phyloP scores from a whole-genome alignment of 192 early-diverging fungal genomes.

The Coemansia sp. region DNA sequence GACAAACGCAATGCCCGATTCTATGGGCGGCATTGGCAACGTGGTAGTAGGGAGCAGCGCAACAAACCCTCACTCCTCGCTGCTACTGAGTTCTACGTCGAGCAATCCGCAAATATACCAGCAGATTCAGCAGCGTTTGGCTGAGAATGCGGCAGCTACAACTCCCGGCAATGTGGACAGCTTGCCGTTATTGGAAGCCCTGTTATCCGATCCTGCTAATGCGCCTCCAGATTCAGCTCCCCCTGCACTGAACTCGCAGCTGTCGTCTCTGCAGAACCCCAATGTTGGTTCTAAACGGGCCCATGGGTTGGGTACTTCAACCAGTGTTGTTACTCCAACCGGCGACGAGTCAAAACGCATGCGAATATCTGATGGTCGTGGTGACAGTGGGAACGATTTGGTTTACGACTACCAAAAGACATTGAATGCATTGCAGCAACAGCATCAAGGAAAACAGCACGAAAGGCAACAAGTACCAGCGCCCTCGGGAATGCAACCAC shows the following conservation, averaged over 20 bases:
- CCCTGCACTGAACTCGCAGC: slow-evolving; percentile 9
- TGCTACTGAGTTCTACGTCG: neutral
- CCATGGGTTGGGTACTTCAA: neutral
- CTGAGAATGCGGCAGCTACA: slow-evolving; percentile 16
- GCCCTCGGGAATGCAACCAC: slow-evolving; percentile 1
- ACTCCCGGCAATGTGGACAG: slow-evolving; percentile 7
- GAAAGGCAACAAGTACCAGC: neutral
- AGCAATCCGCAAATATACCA: neutral
- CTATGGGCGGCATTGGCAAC: neutral
- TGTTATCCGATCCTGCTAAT: slow-evolving; percentile 36
- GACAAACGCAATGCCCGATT: neutral
- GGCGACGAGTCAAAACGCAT: slow-evolving; percentile 25
- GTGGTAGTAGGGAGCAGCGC: neutral
- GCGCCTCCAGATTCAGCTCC: slow-evolving; percentile 30
- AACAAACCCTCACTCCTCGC: slow-evolving; percentile 12
- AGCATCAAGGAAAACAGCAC: slow-evolving; percentile 7
- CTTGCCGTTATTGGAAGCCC: slow-evolving; percentile 45
- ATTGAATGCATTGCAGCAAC: slow-evolving; percentile 10
- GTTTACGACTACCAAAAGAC: slow-evolving; percentile 5
- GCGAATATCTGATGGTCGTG: slow-evolving; percentile 14
- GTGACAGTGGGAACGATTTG: neutral
- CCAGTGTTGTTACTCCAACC: neutral
- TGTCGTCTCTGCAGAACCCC: slow-evolving; percentile 3
- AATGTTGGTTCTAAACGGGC: neutral
- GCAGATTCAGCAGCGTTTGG: slow-evolving; percentile 14